Conservation (phyloP, 2,329 filamentous ascomycete genomes). For the Alternaria triticina region DNA sequence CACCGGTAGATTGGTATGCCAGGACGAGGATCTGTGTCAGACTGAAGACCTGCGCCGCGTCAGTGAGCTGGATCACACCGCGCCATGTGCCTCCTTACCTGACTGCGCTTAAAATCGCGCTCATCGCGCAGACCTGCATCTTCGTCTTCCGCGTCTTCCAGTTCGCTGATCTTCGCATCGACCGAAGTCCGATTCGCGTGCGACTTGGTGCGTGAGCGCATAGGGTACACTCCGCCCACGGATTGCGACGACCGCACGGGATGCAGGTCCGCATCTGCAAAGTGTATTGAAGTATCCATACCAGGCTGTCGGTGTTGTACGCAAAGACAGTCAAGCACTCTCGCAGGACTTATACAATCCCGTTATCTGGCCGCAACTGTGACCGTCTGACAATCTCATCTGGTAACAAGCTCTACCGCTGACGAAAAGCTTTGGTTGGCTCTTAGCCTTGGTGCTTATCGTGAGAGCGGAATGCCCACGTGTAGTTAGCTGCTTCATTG, state of each 20-base stretch:
- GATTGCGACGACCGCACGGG: conserved; percentile 15
- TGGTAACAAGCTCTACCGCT: conserved; percentile 25
- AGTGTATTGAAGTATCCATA: conserved; percentile 37
- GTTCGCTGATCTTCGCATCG: conserved; percentile 65
- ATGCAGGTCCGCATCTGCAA: conserved; percentile 18
- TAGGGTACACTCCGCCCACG: conserved; percentile 34
- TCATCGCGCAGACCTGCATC: conserved; percentile 42
- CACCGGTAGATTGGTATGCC: conserved; percentile 69
- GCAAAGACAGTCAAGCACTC: conserved; percentile 4
- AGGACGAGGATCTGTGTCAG: conserved; percentile 34
- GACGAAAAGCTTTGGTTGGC: conserved; percentile 25
- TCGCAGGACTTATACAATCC: conserved; percentile 17
- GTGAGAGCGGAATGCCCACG: conserved; percentile 14
- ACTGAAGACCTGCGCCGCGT: conserved; percentile 34
- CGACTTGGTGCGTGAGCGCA: conserved; percentile 28
- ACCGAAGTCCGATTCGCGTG: conserved; percentile 52
- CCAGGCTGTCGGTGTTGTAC: not conserved
- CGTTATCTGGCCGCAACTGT: conserved; percentile 16
- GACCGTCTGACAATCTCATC: conserved; percentile 24
- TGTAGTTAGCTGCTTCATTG: conserved; percentile 18
- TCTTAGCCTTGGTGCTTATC: conserved; percentile 26
- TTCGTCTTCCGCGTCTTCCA: conserved; percentile 37
- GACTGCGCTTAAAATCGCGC: conserved; percentile 39
- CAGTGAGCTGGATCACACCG: conserved; percentile 7
- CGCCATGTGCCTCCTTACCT: conserved; percentile 22